Conservation (phyloP, 495 filamentous ascomycete genomes). For the Xanthoparmelia taractica region DNA sequence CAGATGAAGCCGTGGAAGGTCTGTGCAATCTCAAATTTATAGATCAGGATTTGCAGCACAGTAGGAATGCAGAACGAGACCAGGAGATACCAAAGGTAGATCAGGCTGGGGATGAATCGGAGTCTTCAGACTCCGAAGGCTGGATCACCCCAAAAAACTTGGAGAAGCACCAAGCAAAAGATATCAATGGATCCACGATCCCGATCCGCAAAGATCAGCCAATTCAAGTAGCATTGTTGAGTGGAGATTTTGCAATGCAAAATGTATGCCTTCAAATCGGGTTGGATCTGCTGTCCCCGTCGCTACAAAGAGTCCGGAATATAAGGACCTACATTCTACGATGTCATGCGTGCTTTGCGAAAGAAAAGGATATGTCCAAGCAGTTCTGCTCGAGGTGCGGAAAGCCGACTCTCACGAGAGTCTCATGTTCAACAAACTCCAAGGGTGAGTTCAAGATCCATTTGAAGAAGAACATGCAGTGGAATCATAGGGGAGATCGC, state of each 20-base stretch:
- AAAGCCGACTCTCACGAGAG: constrained; percentile 75
- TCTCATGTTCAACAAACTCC: constrained; percentile 72
- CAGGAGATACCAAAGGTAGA: constrained; percentile 19
- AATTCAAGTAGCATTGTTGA: constrained; percentile 79
- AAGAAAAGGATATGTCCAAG: constrained; percentile 75
- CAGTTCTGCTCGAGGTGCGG: constrained; percentile 94
- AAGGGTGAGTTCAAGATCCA: constrained; percentile 79
- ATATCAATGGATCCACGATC: constrained; percentile 43
- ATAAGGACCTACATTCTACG: constrained; percentile 82
- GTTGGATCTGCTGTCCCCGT: constrained; percentile 73
- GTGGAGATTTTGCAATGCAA: constrained; percentile 94
- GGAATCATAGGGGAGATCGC: constrained; percentile 83
- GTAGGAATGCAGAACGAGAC: constrained; percentile 18
- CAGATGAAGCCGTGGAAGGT: constrained; percentile 7
- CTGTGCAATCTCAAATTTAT: background rate
- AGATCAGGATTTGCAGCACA: background rate
- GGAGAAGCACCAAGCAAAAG: constrained; percentile 68
- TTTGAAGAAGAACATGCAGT: constrained; percentile 92
- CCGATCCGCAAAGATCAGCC: constrained; percentile 48
- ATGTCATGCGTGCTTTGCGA: constrained; percentile 89
- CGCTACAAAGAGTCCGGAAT: constrained; percentile 64
- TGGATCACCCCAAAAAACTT: constrained; percentile 97
- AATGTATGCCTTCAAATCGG: constrained; percentile 93
- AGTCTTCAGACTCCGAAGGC: constrained; percentile 60
- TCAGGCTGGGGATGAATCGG: constrained; percentile 33